Evolutionary conservation across 352 stramenopile species (phyloP), one percentile per base, ranked within the genome.

Genomic region (Globisporangium orthogonon): DNA sequence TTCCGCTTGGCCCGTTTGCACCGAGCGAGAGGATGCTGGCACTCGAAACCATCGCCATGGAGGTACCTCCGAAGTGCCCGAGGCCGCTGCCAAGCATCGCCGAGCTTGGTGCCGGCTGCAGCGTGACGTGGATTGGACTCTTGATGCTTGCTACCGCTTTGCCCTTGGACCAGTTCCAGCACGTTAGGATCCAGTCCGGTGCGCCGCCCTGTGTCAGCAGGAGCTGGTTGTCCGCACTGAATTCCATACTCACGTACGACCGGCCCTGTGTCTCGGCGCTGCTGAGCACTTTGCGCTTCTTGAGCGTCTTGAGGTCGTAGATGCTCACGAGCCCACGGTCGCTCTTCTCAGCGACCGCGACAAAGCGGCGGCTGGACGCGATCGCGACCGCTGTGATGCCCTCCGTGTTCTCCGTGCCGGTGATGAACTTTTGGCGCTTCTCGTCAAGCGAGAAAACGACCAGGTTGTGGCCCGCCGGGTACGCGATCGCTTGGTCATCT

Each of bases 121-220:
- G 60, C 43, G 73, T 68, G 7, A 81, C 74, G 59, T 87, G 70
- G 17, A 92, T 60, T 13, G 82, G 79, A 28, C 73, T 73, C 67
- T 91, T 90, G 54, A 91, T 78, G 48, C 67, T 86, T 29, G 82
- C 83, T 1, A 95, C 70, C 0, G 88, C 70, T 59, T 97, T 97
- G 46, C 85, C 91, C 58, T 96, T 97, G 48, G 89, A 84, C 89
- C 89, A 97, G 64, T 96, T 94, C 90, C 90, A 98, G 58, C 84
- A 86, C 47, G 90, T 89, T 33, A 98, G 72, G 45, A 85, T 91
- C 87, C 86, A 95, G 66, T 95, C 83, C 4, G 86, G 85, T 1
- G 73, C 70, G 7, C 85, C 89, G 44, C 86, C 84, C 52, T 97
- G 86, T 2, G 90, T 89, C 6, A 98, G 63, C n/a, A 98, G 67